Evolutionary conservation across 2,329 filamentous ascomycete species (phyloP), one percentile per base, ranked within the genome.

Genomic region (Colletotrichum sp.): DNA sequence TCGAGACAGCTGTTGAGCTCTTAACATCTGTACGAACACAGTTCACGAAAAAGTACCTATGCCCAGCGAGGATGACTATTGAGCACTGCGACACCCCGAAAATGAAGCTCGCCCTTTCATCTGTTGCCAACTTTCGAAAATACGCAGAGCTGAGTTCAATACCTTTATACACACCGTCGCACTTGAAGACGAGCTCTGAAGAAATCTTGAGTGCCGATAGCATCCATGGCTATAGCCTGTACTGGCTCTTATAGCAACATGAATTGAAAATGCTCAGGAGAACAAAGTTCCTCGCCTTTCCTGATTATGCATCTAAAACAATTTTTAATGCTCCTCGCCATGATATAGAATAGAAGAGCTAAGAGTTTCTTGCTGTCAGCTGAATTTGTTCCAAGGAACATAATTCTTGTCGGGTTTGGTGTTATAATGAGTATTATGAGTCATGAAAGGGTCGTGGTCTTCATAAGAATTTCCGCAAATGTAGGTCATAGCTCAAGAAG

Each of bases 341-440:
- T 5, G 8, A 44, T 5, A n/a, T 3, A 19, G 16, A 19, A 11
- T 8, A 11, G 16, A 44, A 44, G 16, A 9, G 16, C 4, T 0
- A 44, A n/a, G 8, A n/a, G n/a, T 11, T n/a, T 16, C 16, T 44
- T n/a, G 16, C 8, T n/a, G 39, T 5, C 8, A 3, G 11, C 39
- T n/a, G 8, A 5, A 44, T 11, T 6, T 44, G 3, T 9, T 19
- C 8, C 8, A 19, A 44, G 39, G 16, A 44, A 44, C 3, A 44
- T 3, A 19, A 19, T 19, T 44, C 0, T 15, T 36, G 3, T 36
- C 7, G 34, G 6, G 34, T 36, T 36, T 36, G 7, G 34, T 8
- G 13, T 36, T 8, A 0, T 0, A 8, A 36, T 36, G 0, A 36
- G 34, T 0, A 1, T 36, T 36, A 36, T 36, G 34, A 36, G 34